Evolutionary conservation across 192 early-diverging fungal species (phyloP).

Genomic region (Backusella macrospora): DNA sequence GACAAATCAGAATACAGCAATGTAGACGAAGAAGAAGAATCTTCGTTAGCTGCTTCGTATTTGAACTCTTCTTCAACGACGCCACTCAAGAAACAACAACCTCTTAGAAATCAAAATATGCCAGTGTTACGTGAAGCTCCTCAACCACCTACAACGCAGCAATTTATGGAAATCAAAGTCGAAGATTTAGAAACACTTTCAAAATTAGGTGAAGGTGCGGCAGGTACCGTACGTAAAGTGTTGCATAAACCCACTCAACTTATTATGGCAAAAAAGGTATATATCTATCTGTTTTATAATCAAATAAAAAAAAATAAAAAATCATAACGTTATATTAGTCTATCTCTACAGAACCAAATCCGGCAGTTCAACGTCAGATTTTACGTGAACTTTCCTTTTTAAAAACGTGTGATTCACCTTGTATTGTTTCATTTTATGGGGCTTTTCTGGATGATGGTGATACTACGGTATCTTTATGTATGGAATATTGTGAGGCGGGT

Average conservation of each 20-base stretch:
- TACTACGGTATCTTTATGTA: slow-evolving; percentile 85
- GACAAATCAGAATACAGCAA: too few relatives aligned
- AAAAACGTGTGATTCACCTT: slow-evolving; percentile 84
- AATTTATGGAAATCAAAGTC: slow-evolving; percentile 35
- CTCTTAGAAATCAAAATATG: background rate
- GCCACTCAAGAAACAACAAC: background rate
- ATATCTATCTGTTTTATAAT: slow-evolving; percentile 27
- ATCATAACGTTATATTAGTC: slow-evolving; percentile 29
- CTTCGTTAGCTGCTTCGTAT: too few relatives aligned
- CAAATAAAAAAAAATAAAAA: background rate
- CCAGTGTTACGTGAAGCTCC: slow-evolving; percentile 3
- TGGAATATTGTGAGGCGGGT: too few relatives aligned
- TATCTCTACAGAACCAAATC: slow-evolving; percentile 65
- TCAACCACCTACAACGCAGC: background rate
- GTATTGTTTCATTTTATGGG: slow-evolving; percentile 95
- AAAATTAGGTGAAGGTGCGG: slow-evolving; percentile 88
- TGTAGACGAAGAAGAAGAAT: too few relatives aligned
- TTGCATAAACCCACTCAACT: slow-evolving; percentile 68
- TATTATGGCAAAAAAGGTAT: slow-evolving; percentile 94
- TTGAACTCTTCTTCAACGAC: background rate
- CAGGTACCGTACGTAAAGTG: slow-evolving; percentile 88
- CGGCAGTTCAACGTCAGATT: slow-evolving; percentile 71
- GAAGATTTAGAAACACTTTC: too few relatives aligned
- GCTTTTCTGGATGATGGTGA: slow-evolving; percentile 83
- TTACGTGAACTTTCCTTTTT: too few relatives aligned